A percentile compares a stretch with the other conserved stretches of the same genome.
Conservation (phyloP, 2,329 filamentous ascomycete genomes). For the Colletotrichum musae region DNA sequence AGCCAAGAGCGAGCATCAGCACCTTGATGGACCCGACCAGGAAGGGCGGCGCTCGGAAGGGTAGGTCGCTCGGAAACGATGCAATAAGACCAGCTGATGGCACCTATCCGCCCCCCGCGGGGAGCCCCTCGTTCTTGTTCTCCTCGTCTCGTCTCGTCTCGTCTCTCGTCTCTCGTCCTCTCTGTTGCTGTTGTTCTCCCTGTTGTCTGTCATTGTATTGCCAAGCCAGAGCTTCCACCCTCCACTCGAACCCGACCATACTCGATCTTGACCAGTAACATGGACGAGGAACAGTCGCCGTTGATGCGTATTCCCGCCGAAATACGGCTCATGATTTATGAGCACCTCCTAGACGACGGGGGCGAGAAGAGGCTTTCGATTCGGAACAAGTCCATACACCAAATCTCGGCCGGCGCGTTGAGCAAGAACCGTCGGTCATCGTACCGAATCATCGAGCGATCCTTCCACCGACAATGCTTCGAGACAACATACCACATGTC, state of each 20-base stretch:
- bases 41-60: constrained; percentile 6
- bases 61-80: constrained; percentile 21
- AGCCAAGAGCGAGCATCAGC: constrained; percentile 20
- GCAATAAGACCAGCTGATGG: constrained; percentile 34
- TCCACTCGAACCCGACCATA: neutral
- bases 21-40: constrained; percentile 37
- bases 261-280: constrained; percentile 20
- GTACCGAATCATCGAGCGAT: constrained; percentile 59
- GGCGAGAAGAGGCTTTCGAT: constrained; percentile 56
- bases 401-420: constrained; percentile 16
- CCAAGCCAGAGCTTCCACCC: neutral
- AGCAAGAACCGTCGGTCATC: constrained; percentile 47
- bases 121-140: neutral
- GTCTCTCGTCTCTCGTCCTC: neutral
- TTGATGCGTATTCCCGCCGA: constrained; percentile 55
- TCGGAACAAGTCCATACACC: constrained; percentile 52
- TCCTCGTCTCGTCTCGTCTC: neutral
- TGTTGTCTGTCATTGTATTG: neutral
- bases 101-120: neutral
- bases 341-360: constrained; percentile 59
- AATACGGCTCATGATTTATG: constrained; percentile 60
- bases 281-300: constrained; percentile 34
- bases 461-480: constrained; percentile 57
- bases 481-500: constrained; percentile 70
- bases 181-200: neutral